A percentile compares a stretch with the other conserved stretches of the same genome.
phyloP scores from a whole-genome alignment of 768 basidiomycete species.

The Pleurotus platypus region DNA sequence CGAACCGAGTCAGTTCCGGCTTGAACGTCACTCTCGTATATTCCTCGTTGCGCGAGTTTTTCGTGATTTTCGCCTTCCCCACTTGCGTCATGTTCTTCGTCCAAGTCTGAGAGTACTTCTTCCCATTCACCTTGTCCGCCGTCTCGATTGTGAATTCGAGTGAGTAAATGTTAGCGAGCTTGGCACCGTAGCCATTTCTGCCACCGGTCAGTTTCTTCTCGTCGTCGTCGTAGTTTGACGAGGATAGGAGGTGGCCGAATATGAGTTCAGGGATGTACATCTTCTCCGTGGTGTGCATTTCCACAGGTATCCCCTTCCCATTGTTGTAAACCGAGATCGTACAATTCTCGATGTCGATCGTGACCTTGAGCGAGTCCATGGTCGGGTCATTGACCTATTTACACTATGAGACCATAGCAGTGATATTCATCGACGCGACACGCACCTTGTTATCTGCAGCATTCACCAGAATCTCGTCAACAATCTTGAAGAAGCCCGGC shows the following conservation, averaged over 20 bases:
- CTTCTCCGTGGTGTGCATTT: constrained; percentile 89
- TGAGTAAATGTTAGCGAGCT: constrained; percentile 97
- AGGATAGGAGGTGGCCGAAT: constrained; percentile 91
- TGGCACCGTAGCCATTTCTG: constrained; percentile 97
- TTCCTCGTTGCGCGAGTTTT: constrained; percentile 83
- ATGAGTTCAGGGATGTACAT: constrained; percentile 97
- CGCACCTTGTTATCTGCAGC: constrained; percentile 97
- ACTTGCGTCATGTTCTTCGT: constrained; percentile 89
- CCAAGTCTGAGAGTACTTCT: constrained; percentile 97
- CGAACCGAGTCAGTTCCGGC: constrained; percentile 89
- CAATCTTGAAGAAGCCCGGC: constrained; percentile 98
- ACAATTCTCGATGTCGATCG: constrained; percentile 77
- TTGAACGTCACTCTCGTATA: constrained; percentile 91
- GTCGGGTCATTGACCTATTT: constrained; percentile 81
- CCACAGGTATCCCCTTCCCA: constrained; percentile 94
- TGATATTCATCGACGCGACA: background rate
- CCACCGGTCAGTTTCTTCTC: constrained; percentile 99
- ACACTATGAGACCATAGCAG: too few species aligned
- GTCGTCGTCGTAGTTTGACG: constrained; percentile 97
- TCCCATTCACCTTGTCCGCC: constrained; percentile 77
- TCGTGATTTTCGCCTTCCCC: constrained; percentile 89
- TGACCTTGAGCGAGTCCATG: constrained; percentile 92
- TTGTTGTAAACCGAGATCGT: constrained; percentile 94
- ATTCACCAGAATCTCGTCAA: constrained; percentile 98
- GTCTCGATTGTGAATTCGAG: constrained; percentile 95